Conservation (phyloP, 2,329 filamentous ascomycete genomes). For the Rhynchosporium secalis region DNA sequence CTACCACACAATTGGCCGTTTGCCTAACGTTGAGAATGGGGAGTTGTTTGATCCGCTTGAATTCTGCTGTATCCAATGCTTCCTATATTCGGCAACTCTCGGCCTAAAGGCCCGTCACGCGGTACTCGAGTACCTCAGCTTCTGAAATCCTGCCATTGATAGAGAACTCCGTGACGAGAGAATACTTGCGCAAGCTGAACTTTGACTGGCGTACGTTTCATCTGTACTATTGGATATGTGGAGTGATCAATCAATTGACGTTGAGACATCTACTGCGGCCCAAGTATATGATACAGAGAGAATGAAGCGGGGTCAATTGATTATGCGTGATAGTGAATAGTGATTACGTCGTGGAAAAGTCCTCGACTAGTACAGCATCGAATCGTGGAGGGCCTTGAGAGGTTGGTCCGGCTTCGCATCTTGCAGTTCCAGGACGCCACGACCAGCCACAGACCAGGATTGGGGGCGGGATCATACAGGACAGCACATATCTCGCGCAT, state of each 20-base stretch:
- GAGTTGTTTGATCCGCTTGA: neutral
- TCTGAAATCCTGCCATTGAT: slow-evolving; percentile 13
- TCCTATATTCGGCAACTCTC: slow-evolving; percentile 25
- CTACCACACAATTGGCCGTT: slow-evolving; percentile 2
- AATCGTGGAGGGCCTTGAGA: neutral
- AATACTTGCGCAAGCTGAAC: slow-evolving; percentile 6
- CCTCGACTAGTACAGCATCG: neutral
- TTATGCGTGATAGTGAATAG: neutral
- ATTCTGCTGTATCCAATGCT: slow-evolving; percentile 31
- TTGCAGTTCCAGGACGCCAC: slow-evolving; percentile 9
- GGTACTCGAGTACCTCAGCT: slow-evolving; percentile 18
- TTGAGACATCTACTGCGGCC: slow-evolving; percentile 12
- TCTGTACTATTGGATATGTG: slow-evolving; percentile 8
- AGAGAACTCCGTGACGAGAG: slow-evolving; percentile 16
- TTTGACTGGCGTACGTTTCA: slow-evolving; percentile 5
- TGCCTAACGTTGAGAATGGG: slow-evolving; percentile 15
- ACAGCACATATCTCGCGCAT: slow-evolving; percentile 24
- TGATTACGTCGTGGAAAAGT: slow-evolving; percentile 4
- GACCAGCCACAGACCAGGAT: slow-evolving; percentile 9
- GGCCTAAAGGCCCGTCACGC: slow-evolving; percentile 26
- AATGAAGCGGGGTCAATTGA: slow-evolving; percentile 2
- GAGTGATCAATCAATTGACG: neutral
- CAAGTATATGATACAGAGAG: neutral
- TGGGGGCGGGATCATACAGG: slow-evolving; percentile 26
- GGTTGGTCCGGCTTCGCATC: slow-evolving; percentile 14